phyloP scores from a whole-genome alignment of 805 yeast species.

The Metschnikowia orientalis region DNA sequence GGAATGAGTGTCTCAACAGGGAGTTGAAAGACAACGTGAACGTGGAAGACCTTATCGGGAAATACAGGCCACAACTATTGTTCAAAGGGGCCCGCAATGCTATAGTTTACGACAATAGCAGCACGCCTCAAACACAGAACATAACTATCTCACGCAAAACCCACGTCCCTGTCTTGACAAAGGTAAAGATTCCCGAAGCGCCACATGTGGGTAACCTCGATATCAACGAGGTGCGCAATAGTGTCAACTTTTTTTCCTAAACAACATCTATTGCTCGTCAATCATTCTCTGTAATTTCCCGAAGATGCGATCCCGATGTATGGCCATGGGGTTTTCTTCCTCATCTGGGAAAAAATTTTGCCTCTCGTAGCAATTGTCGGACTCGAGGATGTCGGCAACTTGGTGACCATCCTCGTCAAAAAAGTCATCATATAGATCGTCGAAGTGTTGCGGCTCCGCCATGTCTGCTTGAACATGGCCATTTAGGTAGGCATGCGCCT shows the following conservation, averaged over 20 bases:
- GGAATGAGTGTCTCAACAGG: constrained; percentile 8
- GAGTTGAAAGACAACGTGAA: constrained; percentile 9
- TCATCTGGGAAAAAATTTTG: constrained; percentile 56
- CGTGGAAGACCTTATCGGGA: constrained; percentile 16
- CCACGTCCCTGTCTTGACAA: constrained; percentile 27
- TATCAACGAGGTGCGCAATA: constrained; percentile 26
- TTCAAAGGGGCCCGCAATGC: constrained; percentile 9
- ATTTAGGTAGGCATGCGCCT: constrained; percentile 14
- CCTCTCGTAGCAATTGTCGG: constrained; percentile 28
- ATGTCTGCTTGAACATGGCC: constrained; percentile 20
- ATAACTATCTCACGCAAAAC: constrained; percentile 5
- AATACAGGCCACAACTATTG: constrained; percentile 23
- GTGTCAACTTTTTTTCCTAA: constrained; percentile 37
- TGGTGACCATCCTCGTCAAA: constrained; percentile 33
- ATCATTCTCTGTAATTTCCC: constrained; percentile 55
- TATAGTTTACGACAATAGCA: constrained; percentile 5
- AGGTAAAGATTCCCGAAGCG: constrained; percentile 25
- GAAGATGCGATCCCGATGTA: constrained; percentile 60
- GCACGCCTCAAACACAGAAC: neutral
- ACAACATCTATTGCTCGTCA: constrained; percentile 24
- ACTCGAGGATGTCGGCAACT: constrained; percentile 22
- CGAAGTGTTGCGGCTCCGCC: constrained; percentile 15
- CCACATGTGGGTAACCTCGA: constrained; percentile 34
- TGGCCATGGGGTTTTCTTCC: constrained; percentile 55
- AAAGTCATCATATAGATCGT: constrained; percentile 20